Evolutionary conservation across 805 yeast species (phyloP).

Genomic region (Saccharomycopsis synnaedendra): DNA sequence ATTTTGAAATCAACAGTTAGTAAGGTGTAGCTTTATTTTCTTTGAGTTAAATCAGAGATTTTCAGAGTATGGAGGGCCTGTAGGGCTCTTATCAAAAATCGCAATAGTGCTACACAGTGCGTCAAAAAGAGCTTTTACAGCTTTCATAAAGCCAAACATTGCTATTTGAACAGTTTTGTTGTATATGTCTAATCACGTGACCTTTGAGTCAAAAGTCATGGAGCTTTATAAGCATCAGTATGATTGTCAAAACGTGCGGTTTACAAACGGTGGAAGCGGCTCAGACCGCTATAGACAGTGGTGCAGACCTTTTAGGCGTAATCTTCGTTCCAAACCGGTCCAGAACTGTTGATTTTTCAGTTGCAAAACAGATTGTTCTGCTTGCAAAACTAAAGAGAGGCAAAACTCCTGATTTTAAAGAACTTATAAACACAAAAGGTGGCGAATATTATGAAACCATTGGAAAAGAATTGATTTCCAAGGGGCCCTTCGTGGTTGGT

Average conservation of each 20-base stretch:
- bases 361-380: constrained; percentile 36
- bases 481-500: constrained; percentile 73
- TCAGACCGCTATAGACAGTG: constrained; percentile 48
- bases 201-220: not conserved
- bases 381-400: constrained; percentile 20
- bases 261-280: constrained; percentile 61
- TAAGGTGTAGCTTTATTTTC: too few relatives aligned
- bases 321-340: constrained; percentile 77
- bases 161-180: too few relatives aligned
- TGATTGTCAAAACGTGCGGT: constrained; percentile 80
- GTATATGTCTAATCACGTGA: too few relatives aligned
- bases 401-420: not conserved
- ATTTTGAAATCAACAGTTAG: too few relatives aligned
- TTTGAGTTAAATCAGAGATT: too few relatives aligned
- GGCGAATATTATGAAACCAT: constrained; percentile 26
- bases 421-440: not conserved
- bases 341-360: constrained; percentile 46
- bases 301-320: constrained; percentile 74
- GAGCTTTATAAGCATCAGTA: constrained; percentile 4
- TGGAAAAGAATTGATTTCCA: constrained; percentile 18
- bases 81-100: too few relatives aligned
- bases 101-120: too few relatives aligned
- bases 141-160: too few relatives aligned
- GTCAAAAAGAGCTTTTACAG: too few relatives aligned
- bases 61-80: too few relatives aligned